Evolutionary conservation across 83 land plant species (phyloP).

Genomic region (Picea abies): DNA sequence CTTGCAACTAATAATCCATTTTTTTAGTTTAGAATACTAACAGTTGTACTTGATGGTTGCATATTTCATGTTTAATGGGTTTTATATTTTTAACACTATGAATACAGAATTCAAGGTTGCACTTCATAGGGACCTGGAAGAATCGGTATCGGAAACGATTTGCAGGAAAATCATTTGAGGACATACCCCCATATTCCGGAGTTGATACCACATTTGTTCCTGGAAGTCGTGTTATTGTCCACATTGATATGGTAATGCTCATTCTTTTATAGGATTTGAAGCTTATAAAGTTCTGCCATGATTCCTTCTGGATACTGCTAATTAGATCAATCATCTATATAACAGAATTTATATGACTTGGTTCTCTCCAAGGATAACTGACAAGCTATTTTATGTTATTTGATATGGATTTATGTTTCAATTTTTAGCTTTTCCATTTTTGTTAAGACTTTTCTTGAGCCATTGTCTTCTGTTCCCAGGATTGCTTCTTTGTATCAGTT

Average conservation of each 20-base stretch:
- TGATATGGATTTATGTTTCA: background rate
- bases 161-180: constrained; percentile 23
- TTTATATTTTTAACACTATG: background rate
- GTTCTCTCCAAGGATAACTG: background rate
- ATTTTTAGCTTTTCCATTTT: background rate
- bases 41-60: background rate
- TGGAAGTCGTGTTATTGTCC: constrained; percentile 47
- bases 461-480: constrained; percentile 45
- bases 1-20: background rate
- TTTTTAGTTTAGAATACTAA: background rate
- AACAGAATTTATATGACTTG: background rate
- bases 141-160: constrained; percentile 82
- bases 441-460: too few relatives aligned
- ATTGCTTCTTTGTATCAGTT: constrained; percentile 97
- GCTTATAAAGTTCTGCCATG: background rate
- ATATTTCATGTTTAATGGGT: background rate
- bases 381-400: background rate
- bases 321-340: background rate
- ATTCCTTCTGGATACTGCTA: background rate
- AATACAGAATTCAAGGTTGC: constrained; percentile 88
- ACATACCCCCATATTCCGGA: constrained; percentile 3
- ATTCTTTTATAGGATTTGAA: background rate
- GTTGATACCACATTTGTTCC: background rate
- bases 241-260: constrained; percentile 88
- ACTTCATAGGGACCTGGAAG: constrained; percentile 99